Base-by-base conservation (phyloP, 1,139 yeast genomes). In the Yamadazyma atmosphaerica region DNA sequence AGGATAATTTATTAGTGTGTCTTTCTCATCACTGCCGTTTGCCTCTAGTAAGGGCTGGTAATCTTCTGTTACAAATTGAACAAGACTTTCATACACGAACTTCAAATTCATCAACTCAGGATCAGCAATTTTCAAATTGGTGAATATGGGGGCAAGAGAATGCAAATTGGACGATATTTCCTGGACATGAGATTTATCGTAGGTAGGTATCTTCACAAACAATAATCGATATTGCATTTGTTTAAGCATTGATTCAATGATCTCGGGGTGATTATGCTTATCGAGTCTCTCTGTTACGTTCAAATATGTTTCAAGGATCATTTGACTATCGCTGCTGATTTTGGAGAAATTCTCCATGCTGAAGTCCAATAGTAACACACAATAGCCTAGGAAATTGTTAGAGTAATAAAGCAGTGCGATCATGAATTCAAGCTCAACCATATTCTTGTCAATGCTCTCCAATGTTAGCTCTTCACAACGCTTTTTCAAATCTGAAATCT, bases 191-290 rank as follows among this genome's bases (percentile, higher is more conserved):
- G 46, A 38, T 0, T 64, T 60, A 28, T 55, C 45, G 40, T 62
- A 62, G 2, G 57, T 46, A n/a, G 67, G 67, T 15, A 61, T 43
- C 35, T 53, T 49, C 5, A 61, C 50, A 23, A 56, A 47, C 29
- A 55, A 44, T 16, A 57, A 47, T 35, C 52, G 56, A 32, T 39
- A 44, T 33, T 49, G 52, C 13, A 40, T 31, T 4, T 41, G 29
- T 12, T 42, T 39, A 10, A 38, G 16, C 34, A 47, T 39, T 19
- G 35, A 22, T n/a, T 36, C 22, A 4, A 43, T 42, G 23, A 40
- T 33, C 8, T 9, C 31, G 4, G 19, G 3, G 12, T 28, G 31
- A 16, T 6, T 16, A 28, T 28, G 16, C 10, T 29, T 17, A 4
- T 13, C 22, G 7, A 29, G 22, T 12, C 13, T 9, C 23, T 34